Conservation (phyloP, 2,329 filamentous ascomycete genomes). For the Ascochyta viciae-villosae region DNA sequence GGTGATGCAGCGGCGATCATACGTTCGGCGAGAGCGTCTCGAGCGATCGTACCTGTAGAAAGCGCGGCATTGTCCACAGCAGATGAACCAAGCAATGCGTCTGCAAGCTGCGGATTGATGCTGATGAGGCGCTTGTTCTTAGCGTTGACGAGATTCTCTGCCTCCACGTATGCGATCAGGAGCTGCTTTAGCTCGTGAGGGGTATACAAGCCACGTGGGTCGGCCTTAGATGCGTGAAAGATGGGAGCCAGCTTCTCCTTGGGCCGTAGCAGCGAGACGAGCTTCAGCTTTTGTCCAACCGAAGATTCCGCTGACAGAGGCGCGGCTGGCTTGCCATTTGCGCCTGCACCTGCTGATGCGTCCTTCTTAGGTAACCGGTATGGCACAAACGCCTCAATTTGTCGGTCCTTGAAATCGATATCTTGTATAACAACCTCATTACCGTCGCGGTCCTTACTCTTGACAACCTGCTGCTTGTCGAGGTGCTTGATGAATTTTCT, state of each 20-base stretch:
- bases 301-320: slow-evolving; percentile 50
- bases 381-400: slow-evolving; percentile 64
- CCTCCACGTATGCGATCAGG: slow-evolving; percentile 65
- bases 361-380: slow-evolving; percentile 69
- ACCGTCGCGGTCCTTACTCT: slow-evolving; percentile 69
- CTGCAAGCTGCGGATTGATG: slow-evolving; percentile 68
- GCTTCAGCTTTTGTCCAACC: slow-evolving; percentile 57
- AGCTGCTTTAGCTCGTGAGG: slow-evolving; percentile 64
- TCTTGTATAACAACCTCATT: slow-evolving; percentile 70
- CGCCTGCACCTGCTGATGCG: slow-evolving; percentile 32
- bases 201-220: slow-evolving; percentile 64
- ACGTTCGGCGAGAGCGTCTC: slow-evolving; percentile 67
- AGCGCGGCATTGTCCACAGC: slow-evolving; percentile 63
- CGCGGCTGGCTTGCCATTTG: slow-evolving; percentile 52
- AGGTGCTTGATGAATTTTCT: slow-evolving; percentile 74
- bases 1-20: slow-evolving; percentile 63
- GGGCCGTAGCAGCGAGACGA: slow-evolving; percentile 63
- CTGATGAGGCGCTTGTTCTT: slow-evolving; percentile 68
- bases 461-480: slow-evolving; percentile 69
- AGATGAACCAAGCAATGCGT: slow-evolving; percentile 64
- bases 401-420: slow-evolving; percentile 67
- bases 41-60: slow-evolving; percentile 63
- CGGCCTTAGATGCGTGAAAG: slow-evolving; percentile 59
- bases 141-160: slow-evolving; percentile 62
- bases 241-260: slow-evolving; percentile 65